phyloP scores from a whole-genome alignment of 768 basidiomycete genomes.

The Hygrocybe punicea region DNA sequence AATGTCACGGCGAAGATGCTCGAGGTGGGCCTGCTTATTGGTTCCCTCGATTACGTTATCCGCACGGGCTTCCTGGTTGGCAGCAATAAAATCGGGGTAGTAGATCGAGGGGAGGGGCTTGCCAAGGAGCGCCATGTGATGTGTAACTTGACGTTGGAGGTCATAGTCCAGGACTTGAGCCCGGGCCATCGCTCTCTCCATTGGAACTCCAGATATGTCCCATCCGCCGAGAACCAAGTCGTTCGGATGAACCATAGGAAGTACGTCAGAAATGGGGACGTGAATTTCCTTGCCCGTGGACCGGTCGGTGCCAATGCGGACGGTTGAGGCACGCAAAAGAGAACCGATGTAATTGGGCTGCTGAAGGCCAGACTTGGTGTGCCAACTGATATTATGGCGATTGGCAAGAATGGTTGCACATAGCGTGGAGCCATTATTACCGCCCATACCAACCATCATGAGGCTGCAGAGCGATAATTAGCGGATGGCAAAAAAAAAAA shows the following conservation, averaged over 20 bases:
- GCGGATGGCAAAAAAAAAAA: slow-evolving; percentile 8
- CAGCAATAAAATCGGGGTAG: slow-evolving; percentile 96
- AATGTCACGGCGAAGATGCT: slow-evolving; percentile 90
- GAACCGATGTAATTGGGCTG: slow-evolving; percentile 98
- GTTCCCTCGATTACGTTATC: slow-evolving; percentile 86
- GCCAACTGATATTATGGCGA: slow-evolving; percentile 90
- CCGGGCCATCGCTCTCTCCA: slow-evolving; percentile 93
- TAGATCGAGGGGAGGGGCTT: slow-evolving; percentile 92
- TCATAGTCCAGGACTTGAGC: slow-evolving; percentile 94
- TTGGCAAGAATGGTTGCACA: slow-evolving; percentile 95
- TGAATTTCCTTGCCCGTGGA: slow-evolving; percentile 83
- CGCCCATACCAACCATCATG: slow-evolving; percentile 95
- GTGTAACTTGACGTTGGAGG: slow-evolving; percentile 90
- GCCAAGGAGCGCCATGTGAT: slow-evolving; percentile 75
- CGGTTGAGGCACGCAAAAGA: slow-evolving; percentile 90
- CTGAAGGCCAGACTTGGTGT: slow-evolving; percentile 87
- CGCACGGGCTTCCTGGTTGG: slow-evolving; percentile 94
- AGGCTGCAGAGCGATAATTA: slow-evolving; percentile 49
- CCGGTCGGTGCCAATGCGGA: slow-evolving; percentile 83
- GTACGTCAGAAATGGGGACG: slow-evolving; percentile 86
- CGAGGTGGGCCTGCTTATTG: slow-evolving; percentile 89
- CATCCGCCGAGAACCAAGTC: slow-evolving; percentile 97
- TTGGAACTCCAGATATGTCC: slow-evolving; percentile 85
- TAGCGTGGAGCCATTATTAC: slow-evolving; percentile 95
- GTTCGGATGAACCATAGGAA: slow-evolving; percentile 98